Evolutionary conservation across 2,329 filamentous ascomycete species (phyloP), one percentile per base, ranked within the genome.

Genomic region (Leptographium wingfieldii): DNA sequence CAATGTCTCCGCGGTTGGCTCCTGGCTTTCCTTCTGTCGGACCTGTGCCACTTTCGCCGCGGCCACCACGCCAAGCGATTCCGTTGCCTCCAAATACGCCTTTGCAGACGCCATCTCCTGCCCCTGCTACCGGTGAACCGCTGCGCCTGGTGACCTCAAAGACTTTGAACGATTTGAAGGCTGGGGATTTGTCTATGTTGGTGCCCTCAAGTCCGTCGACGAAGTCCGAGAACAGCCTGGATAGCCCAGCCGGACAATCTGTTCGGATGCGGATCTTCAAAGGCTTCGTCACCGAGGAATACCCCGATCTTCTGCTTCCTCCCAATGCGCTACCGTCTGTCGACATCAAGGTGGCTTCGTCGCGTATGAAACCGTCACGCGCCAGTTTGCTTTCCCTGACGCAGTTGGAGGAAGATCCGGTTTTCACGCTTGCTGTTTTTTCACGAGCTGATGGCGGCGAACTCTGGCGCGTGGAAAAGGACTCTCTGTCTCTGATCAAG

Each of bases 401-500:
- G 57, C 86, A 89, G 63, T 77, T 88, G 25, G 92, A 96, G 61
- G 92, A 96, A 69, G 92, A 96, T 66, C 90, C 92, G 0, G 92
- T 97, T 0, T 96, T 97, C 68, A 96, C 91, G 0, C 77, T 99
- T 58, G 92, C 91, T 22, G 77, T 99, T 43, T 87, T 90, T 67
- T 88, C 88, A 11, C 85, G 92, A 59, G 86, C 85, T 0, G 84
- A 90, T 63, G 77, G 82, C 3, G 82, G 80, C 59, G 92, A 97
- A 70, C 77, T 99, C 12, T 97, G 94, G 92, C 85, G 92, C 35
- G 84, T 96, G 7, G 94, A 99, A 73, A 99, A 99, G 72, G 90
- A 95, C 63, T 88, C 89, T 3, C 76, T 82, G 16, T 90, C 92
- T 33, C 76, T 99, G 33, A 81, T 84, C n/a, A 85, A 86, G 64